Base-by-base conservation (phyloP, 805 yeast genomes). In the Zygosaccharomyces rouxii region DNA sequence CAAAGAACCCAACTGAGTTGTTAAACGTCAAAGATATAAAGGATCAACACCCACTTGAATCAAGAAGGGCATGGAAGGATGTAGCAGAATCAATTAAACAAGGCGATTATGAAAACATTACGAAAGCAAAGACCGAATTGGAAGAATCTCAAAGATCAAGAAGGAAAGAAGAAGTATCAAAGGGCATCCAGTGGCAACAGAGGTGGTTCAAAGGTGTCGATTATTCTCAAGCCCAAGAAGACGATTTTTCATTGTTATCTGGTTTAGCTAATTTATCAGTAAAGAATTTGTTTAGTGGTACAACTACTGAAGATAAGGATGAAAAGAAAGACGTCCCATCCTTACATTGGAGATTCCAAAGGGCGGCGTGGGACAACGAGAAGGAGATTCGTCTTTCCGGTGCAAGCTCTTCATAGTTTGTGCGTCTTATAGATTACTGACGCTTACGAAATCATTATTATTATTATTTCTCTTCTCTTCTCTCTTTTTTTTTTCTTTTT, bases 71-170 rank as follows among this genome's bases (percentile, higher is more conserved):
- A 11, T 92, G 99, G 99, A 59, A 65, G 44, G 78, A 82, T 55
- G 98, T 94, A 22, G 96, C 97, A 0, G 87, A 76, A 7, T 98
- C 98, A 13, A 85, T 89, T 59, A 79, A 76, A 49, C 68, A 71
- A 19, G 86, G 92, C 39, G 84, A 89, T 66, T 88, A 78, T 69
- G 87, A 86, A 57, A 68, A 76, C 54, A 89, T 92, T 56, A 83
- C 83, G 62, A 71, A 73, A 54, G 86, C 85, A 60, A 92, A 92
- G 73, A 73, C 89, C 13, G 70, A 73, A 62, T 77, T 94, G 56
- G 99, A 92, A 72, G 84, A 86, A 60, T 78, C 73, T 21, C 97
- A 92, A 73, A 83, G 99, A 64, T 89, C 80, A 40, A 63, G 84
- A 68, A 80, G 98, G 64, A 81, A 79, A 68, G 66, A 73, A 50